Evolutionary conservation across 768 basidiomycete genomes (phyloP), one percentile per base, ranked within the genome.

Genomic region (Omphalotus guepiniiformis): DNA sequence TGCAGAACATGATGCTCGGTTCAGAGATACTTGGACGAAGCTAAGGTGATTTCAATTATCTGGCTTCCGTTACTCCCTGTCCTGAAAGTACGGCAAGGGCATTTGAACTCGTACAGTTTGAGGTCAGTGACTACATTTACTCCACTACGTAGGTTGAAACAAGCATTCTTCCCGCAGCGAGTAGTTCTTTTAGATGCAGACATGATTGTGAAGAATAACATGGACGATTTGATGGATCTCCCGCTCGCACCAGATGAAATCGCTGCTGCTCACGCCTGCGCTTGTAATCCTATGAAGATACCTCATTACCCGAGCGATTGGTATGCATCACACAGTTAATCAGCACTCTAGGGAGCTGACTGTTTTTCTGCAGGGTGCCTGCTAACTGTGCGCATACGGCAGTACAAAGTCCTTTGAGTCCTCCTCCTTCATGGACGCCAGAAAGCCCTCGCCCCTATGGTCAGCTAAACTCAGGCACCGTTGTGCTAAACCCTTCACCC

Each of bases 281-380:
- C 93, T 3, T 99, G 95, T 70, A 99, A 99, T 65, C 95, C 94
- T 6, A 78, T 82, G 30, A 85, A 81, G 59, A 62, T 95, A 16
- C 51, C 73, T 2, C 90, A 94, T 63, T 99, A 99, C 66, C 95
- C 95, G 6, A 57, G 65, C 3, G 93, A 96, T 61, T 99, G 95
- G 96, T 77, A 53, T 59, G 59, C n/a, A n/a, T n/a, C n/a, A n/a
- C n/a, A n/a, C 26, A 18, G 30, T 47, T 40, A 11, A 34, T 26
- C 47, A 40, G 21, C 42, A 47, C 41, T 60, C 16, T 56, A 56
- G 23, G n/a, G n/a, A n/a, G n/a, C n/a, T n/a, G n/a, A n/a, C n/a
- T n/a, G n/a, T n/a, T n/a, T n/a, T 39, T 39, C 36, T 38, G 13
- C 55, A 97, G 95, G 95, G 74, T 81, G 30, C 93, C 95, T n/a